Conservation (phyloP, 2,329 filamentous ascomycete genomes). For the Sordariomycetes sp. region DNA sequence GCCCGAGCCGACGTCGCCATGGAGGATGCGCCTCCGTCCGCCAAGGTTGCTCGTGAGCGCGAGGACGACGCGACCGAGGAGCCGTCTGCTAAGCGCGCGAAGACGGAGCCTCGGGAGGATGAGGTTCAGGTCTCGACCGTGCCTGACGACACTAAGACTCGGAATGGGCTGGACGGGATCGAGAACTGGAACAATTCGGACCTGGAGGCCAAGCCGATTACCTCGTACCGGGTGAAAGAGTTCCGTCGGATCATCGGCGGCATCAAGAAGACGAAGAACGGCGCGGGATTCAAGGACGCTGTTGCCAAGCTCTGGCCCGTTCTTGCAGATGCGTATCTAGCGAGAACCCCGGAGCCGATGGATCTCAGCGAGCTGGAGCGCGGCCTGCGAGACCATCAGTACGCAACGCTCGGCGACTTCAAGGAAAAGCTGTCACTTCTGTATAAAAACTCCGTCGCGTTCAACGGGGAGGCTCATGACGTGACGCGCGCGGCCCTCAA, state of each 20-base stretch:
- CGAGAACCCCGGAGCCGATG: constrained; percentile 63
- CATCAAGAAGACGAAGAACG: constrained; percentile 77
- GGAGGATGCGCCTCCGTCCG: constrained; percentile 35
- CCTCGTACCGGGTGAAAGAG: constrained; percentile 44
- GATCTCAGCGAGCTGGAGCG: constrained; percentile 74
- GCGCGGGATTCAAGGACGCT: constrained; percentile 61
- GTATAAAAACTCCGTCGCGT: constrained; percentile 62
- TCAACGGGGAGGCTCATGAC: constrained; percentile 69
- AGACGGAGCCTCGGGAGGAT: constrained; percentile 43
- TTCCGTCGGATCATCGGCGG: constrained; percentile 54
- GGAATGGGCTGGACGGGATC: constrained; percentile 16
- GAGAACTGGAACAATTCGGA: constrained; percentile 26
- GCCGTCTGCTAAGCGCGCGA: constrained; percentile 69
- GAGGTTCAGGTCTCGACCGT: constrained; percentile 15
- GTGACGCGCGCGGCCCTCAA: constrained; percentile 46
- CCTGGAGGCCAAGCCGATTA: constrained; percentile 36
- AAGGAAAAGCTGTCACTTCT: constrained; percentile 65
- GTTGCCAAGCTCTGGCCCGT: constrained; percentile 64
- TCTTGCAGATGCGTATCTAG: constrained; percentile 60
- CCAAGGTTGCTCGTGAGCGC: constrained; percentile 60
- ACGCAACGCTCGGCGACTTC: constrained; percentile 58
- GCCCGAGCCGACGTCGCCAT: constrained; percentile 31
- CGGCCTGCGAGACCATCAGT: constrained; percentile 57
- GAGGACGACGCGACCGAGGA: constrained; percentile 58
- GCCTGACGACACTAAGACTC: constrained; percentile 8